These are phyloP conservation scores for Globisporangium iwayamae DNA, from an alignment of 352 stramenopile genomes.

Conservation along the genomic window DNA sequence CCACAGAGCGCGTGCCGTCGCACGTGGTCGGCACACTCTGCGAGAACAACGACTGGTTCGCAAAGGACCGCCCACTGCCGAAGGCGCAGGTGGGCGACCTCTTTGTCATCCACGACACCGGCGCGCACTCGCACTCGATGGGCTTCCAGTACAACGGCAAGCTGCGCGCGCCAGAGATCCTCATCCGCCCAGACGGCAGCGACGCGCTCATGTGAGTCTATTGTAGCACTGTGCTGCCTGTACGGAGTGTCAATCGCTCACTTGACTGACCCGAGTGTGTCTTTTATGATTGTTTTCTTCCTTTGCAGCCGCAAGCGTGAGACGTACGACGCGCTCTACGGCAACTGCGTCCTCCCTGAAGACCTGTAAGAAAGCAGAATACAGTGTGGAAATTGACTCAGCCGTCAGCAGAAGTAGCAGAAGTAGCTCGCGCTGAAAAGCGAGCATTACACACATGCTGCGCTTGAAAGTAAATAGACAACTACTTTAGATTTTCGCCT, in stretches of 20 bases:
- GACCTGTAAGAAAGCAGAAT: constrained; percentile 27
- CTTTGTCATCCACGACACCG: constrained; percentile 89
- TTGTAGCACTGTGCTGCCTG: neutral
- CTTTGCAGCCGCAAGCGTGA: constrained; percentile 62
- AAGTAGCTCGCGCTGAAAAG: neutral
- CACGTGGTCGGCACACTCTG: constrained; percentile 87
- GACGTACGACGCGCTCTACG: constrained; percentile 70
- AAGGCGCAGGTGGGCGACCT: constrained; percentile 76
- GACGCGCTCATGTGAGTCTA: constrained; percentile 67
- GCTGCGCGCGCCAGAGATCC: constrained; percentile 83
- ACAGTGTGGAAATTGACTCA: neutral
- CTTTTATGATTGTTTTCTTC: constrained; percentile 1
- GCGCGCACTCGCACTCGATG: constrained; percentile 90
- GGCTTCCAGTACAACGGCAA: constrained; percentile 93
- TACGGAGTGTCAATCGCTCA: neutral
- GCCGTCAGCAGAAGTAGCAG: neutral
- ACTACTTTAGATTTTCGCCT: neutral
- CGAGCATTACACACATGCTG: neutral
- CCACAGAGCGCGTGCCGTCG: constrained; percentile 25
- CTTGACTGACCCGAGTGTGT: neutral
- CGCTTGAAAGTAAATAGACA: neutral
- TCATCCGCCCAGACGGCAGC: constrained; percentile 52
- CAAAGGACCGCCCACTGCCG: constrained; percentile 76
- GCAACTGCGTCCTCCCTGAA: constrained; percentile 69
- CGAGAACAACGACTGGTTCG: constrained; percentile 93